Evolutionary conservation across 1,284 basidiomycete genomes (phyloP), one percentile per base, ranked within the genome.

Genomic region (Puccinia hordei): DNA sequence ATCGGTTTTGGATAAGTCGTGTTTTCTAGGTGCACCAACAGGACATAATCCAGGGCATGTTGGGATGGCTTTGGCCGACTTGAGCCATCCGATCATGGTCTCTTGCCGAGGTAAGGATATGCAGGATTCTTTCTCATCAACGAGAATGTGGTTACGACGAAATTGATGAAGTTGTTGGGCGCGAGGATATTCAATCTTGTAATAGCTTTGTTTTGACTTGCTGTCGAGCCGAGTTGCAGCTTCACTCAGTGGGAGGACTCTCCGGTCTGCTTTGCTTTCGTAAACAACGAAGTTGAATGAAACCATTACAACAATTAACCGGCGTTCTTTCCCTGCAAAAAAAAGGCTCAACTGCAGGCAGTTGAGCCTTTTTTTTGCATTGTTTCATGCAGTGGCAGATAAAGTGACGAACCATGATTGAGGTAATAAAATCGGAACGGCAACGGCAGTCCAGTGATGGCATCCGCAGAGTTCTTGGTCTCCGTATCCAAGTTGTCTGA

Each of bases 1-100:
- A 38, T 33, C 61, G 15, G 44, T 75, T 27, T 38, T 35, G 13
- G n/a, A 15, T 33, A 51, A 49, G 49, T 33, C 24, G 51, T 63
- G 73, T 46, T 49, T 68, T 51, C 44, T 51, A 38, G 24, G 15
- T 33, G 46, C 30, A 9, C 38, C 15, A 30, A 33, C 27, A n/a
- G 30, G 22, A 12, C n/a, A 22, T 33, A 78, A 71, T 24, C 76
- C 76, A 38, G 76, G 76, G 51, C 76, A 78, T 22, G 65, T 78
- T 12, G 76, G 76, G 12, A 71, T 49, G 17, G 76, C 55, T 66
- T 78, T 78, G 19, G 38, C 33, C 22, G 63, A 49, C 35, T 55
- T 46, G 46, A 78, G 63, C 76, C 76, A 78, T 13, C 76, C 76
- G 33, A 78, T 78, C 66, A 69, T 69, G n/a, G 76, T 78, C 22